Evolutionary conservation across 2,329 filamentous ascomycete genomes (phyloP), one percentile per base, ranked within the genome.

Genomic region (Claviceps pazoutovae): DNA sequence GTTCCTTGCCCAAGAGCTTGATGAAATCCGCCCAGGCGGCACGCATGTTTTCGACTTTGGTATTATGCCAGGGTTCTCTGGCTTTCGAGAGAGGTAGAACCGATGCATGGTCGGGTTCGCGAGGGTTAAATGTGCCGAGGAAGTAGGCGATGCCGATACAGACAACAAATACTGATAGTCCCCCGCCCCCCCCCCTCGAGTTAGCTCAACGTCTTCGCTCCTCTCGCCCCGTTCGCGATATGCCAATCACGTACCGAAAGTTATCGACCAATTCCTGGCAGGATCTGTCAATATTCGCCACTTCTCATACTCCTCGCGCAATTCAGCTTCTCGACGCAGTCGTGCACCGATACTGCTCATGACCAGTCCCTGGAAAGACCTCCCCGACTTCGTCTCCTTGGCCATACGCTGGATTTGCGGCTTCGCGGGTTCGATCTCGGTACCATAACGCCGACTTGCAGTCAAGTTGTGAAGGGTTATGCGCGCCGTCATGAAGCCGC

Each of bases 11-110:
- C 3, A 85, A 74, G 48, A 85, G 74, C 51, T 72, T 74, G 51
- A 75, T 74, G 55, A 86, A 83, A 66, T 86, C 82, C n/a, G 78
- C 69, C 82, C 82, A 85, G 3, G 82, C 79, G 26, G 82, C 79
- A 67, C 84, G 78, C 60, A 86, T 75, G 61, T 84, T 83, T 58
- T 78, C 72, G 53, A 78, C 74, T 56, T 75, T 75, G 51, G 73
- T 73, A 59, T 82, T 78, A 66, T 83, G 78, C 58, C 67, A 68
- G 9, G 76, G 76, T n/a, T 74, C 63, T 30, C 60, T 69, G 11
- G 73, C 70, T 49, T 73, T 71, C 54, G 65, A 64, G 7, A 85
- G 73, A 26, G 81, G 79, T 2, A 80, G 66, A 11, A 82, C 85
- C 57, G 82, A 85, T 37, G 66, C 63, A 11, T 74, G 68, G 37